Conservation (phyloP, 2,329 filamentous ascomycete genomes). For the Macrophomina phaseolina region DNA sequence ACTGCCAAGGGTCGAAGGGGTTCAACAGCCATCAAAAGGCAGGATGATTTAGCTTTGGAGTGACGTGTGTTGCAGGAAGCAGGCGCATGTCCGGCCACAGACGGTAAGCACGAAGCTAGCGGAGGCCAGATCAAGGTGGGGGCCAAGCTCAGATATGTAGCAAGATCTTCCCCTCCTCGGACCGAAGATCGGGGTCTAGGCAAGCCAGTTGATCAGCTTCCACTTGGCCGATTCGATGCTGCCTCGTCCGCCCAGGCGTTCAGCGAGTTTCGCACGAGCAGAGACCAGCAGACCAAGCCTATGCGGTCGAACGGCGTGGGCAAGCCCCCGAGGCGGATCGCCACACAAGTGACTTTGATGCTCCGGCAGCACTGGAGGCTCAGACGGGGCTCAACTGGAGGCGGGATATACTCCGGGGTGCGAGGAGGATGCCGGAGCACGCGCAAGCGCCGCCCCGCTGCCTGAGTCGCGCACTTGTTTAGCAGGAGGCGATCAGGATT, state of each 20-base stretch:
- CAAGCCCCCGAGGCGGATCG: too few species aligned
- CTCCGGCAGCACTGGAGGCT: too few species aligned
- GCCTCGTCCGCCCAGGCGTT: not conserved
- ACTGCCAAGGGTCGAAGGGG: not conserved
- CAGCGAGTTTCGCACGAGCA: too few species aligned
- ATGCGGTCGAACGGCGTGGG: too few species aligned
- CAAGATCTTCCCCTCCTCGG: conserved; percentile 3
- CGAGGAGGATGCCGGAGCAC: conserved; percentile 7
- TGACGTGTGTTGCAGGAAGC: not conserved
- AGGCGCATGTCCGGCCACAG: not conserved
- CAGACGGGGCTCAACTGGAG: not conserved
- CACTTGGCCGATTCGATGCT: not conserved
- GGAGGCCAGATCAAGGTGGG: not conserved
- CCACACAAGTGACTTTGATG: too few species aligned
- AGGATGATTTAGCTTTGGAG: not conserved
- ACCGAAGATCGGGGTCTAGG: conserved; percentile 7
- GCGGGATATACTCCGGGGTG: not conserved
- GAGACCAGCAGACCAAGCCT: not conserved
- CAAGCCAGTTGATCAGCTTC: not conserved
- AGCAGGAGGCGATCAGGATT: not conserved
- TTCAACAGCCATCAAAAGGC: not conserved
- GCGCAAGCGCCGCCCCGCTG: not conserved
- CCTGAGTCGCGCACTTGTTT: not conserved
- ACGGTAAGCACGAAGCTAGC: not conserved
- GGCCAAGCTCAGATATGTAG: conserved; percentile 5